A percentile compares a stretch with the other conserved stretches of the same genome.
These are phyloP conservation scores for Dipteronia sinensis DNA, from an alignment of 345 rosid genomes.

Conservation along the genomic window DNA sequence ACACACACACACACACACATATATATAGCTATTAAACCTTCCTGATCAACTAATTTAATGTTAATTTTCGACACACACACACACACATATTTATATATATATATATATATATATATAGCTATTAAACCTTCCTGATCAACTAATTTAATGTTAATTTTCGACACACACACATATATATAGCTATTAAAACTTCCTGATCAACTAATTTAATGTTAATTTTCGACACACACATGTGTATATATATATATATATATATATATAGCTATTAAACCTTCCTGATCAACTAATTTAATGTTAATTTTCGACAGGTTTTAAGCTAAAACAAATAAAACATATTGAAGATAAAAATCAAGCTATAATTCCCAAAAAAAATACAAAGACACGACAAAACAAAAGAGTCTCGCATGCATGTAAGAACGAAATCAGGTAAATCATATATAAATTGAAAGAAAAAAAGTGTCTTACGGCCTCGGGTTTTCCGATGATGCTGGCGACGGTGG, in stretches of 20 bases:
- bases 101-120: too few relatives aligned
- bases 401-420: background rate
- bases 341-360: background rate
- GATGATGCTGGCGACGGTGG: constrained; percentile 67
- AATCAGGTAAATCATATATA: background rate
- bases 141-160: too few relatives aligned
- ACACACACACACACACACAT: background rate
- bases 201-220: too few relatives aligned
- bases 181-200: too few relatives aligned
- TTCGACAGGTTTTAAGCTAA: background rate
- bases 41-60: background rate
- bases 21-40: background rate
- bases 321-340: background rate
- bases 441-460: background rate
- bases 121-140: too few relatives aligned
- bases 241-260: too few relatives aligned
- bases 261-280: background rate
- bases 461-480: constrained; percentile 82
- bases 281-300: background rate
- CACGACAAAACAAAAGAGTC: background rate
- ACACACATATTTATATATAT: too few relatives aligned
- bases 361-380: background rate
- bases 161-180: too few relatives aligned
- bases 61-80: background rate
- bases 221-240: too few relatives aligned